Evolutionary conservation across 371 early-diverging fungal species (phyloP).

Genomic region (Mucor saturninus): DNA sequence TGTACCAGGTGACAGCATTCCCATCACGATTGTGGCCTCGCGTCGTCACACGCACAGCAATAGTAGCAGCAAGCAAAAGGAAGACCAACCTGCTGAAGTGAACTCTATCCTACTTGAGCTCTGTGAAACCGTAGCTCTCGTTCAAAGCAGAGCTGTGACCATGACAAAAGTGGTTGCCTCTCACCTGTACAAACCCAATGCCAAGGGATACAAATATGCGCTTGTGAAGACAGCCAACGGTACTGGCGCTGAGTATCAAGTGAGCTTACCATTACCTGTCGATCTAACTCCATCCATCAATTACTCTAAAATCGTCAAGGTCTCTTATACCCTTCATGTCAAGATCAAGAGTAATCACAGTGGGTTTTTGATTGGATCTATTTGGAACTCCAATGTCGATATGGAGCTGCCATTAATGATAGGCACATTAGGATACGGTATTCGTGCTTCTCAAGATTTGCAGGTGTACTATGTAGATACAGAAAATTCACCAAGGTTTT

Average conservation of each 20-base stretch:
- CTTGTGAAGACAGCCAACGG: slow-evolving; percentile 20
- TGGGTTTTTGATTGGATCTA: slow-evolving; percentile 8
- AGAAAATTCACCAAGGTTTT: slow-evolving; percentile 26
- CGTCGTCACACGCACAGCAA: neutral
- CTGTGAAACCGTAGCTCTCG: slow-evolving; percentile 17
- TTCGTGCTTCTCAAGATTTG: slow-evolving; percentile 34
- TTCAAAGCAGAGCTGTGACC: slow-evolving; percentile 21
- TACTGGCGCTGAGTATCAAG: slow-evolving; percentile 22
- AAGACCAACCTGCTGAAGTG: slow-evolving; percentile 28
- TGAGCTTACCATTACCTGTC: slow-evolving; percentile 27
- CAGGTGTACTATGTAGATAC: slow-evolving; percentile 16
- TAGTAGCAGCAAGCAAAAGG: neutral
- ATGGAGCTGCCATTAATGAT: slow-evolving; percentile 38
- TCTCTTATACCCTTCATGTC: slow-evolving; percentile 30
- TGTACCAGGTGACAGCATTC: slow-evolving; percentile 39
- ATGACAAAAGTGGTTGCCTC: slow-evolving; percentile 21
- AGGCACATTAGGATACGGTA: slow-evolving; percentile 46
- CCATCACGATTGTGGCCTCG: slow-evolving; percentile 28
- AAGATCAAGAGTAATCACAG: slow-evolving; percentile 29
- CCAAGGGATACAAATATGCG: slow-evolving; percentile 15
- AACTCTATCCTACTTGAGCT: slow-evolving; percentile 23
- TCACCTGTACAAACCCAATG: slow-evolving; percentile 11
- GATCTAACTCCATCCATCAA: slow-evolving; percentile 35
- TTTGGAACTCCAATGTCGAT: slow-evolving; percentile 18
- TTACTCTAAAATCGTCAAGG: slow-evolving; percentile 29